Evolutionary conservation across 352 stramenopile genomes (phyloP).

Genomic region (Phytopythium oedochilum): DNA sequence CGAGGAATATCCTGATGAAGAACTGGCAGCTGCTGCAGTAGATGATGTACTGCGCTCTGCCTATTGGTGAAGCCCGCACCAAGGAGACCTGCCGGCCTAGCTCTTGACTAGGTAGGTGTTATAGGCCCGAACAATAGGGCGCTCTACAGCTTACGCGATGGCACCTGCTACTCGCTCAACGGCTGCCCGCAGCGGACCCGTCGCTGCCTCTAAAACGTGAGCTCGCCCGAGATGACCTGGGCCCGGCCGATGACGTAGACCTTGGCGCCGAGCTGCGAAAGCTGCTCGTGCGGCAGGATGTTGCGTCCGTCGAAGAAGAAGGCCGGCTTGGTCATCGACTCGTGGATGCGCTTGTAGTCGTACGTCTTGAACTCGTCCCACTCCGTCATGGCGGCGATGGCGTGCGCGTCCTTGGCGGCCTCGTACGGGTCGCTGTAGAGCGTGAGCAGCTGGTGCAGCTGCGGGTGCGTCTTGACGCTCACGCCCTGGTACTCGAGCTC

Average conservation of each 20-base stretch:
- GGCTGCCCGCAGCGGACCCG: neutral
- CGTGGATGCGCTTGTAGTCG: conserved; percentile 96
- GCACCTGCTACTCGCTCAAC: neutral
- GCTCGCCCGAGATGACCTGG: conserved; percentile 58
- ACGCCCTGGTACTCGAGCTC: conserved; percentile 88
- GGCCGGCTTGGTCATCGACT: conserved; percentile 97
- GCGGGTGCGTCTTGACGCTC: conserved; percentile 86
- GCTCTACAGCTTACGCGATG: too few species aligned
- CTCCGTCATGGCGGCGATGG: conserved; percentile 96
- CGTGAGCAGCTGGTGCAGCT: conserved; percentile 78
- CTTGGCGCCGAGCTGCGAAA: conserved; percentile 97
- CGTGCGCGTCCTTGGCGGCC: conserved; percentile 91
- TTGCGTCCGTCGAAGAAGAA: conserved; percentile 99
- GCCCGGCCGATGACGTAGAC: conserved; percentile 95
- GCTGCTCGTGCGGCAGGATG: conserved; percentile 92
- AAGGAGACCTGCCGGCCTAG: too few species aligned
- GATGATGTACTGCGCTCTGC: too few species aligned
- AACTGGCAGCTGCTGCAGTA: too few species aligned
- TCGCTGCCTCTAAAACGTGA: conserved; percentile 44
- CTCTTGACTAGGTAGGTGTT: too few species aligned
- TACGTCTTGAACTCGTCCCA: conserved; percentile 99
- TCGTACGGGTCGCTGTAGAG: conserved; percentile 87
- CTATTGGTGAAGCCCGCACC: too few species aligned
- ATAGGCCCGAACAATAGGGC: too few species aligned
- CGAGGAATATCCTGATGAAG: too few species aligned